Evolutionary conservation across 495 filamentous ascomycete species (phyloP).

Genomic region (Penicillium daleae): DNA sequence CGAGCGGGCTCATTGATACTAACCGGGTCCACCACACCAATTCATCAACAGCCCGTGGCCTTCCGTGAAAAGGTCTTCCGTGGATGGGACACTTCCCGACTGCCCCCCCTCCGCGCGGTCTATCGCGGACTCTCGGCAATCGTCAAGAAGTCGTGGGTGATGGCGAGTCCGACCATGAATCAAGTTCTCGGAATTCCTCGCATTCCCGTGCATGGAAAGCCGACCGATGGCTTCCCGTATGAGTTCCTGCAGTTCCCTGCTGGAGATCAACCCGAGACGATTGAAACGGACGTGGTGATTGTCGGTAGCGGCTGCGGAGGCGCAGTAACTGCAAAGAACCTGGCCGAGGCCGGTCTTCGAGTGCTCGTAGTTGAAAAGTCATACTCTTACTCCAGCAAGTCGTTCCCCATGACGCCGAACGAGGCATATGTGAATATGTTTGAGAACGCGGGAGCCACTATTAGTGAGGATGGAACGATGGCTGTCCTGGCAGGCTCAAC

Average conservation of each 20-base stretch:
- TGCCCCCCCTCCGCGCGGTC: constrained; percentile 59
- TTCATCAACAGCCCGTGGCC: constrained; percentile 64
- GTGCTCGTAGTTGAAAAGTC: constrained; percentile 86
- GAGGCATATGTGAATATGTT: constrained; percentile 64
- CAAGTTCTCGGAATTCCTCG: constrained; percentile 65
- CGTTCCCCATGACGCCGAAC: constrained; percentile 71
- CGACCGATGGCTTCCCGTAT: constrained; percentile 57
- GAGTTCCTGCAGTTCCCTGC: constrained; percentile 56
- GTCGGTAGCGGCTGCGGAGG: constrained; percentile 88
- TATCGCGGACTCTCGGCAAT: constrained; percentile 60
- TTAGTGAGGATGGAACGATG: constrained; percentile 66
- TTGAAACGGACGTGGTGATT: constrained; percentile 83
- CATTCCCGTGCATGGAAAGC: constrained; percentile 62
- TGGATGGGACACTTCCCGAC: constrained; percentile 59
- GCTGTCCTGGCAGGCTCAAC: constrained; percentile 68
- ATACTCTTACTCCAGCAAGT: constrained; percentile 69
- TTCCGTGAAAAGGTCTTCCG: constrained; percentile 64
- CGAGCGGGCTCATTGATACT: constrained; percentile 67
- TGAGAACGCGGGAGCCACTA: constrained; percentile 56
- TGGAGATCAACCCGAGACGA: constrained; percentile 48
- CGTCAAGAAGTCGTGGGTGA: constrained; percentile 61
- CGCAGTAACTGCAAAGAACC: constrained; percentile 78
- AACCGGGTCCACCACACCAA: constrained; percentile 64
- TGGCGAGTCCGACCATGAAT: constrained; percentile 59
- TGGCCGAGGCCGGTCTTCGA: constrained; percentile 72